phyloP scores from a whole-genome alignment of 1,284 basidiomycete species.

The Cryptococcus neoformans region DNA sequence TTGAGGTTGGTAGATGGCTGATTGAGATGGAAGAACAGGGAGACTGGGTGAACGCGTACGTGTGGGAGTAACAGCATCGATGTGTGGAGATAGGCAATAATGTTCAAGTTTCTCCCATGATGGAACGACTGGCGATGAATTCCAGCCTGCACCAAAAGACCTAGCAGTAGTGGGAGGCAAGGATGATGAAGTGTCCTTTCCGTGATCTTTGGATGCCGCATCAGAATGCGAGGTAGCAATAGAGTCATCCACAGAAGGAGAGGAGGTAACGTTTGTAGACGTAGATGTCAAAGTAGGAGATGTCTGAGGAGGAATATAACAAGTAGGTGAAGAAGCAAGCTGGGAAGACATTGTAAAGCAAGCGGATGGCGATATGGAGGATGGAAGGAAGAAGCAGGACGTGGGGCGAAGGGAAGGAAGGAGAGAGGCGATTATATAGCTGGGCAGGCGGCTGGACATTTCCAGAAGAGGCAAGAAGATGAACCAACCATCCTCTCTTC shows the following conservation, averaged over 20 bases:
- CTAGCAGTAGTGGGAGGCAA: slow-evolving; percentile 1
- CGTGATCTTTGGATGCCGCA: not conserved
- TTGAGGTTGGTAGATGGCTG: not conserved
- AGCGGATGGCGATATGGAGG: too few relatives aligned
- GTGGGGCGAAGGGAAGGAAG: too few relatives aligned
- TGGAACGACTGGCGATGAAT: slow-evolving; percentile 4
- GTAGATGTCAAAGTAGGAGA: not conserved
- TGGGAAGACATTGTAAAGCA: too few relatives aligned
- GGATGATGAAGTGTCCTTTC: not conserved
- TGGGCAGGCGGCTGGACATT: too few relatives aligned
- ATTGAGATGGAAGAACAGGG: slow-evolving; percentile 5
- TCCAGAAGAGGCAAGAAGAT: too few relatives aligned
- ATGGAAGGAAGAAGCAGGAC: too few relatives aligned
- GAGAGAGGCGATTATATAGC: too few relatives aligned
- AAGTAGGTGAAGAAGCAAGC: not conserved
- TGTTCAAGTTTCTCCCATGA: not conserved
- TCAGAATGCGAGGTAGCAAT: not conserved
- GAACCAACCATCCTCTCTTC: too few relatives aligned
- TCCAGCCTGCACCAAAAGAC: slow-evolving; percentile 17
- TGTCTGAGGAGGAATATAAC: not conserved
- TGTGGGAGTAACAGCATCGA: not conserved
- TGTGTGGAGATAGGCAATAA: not conserved
- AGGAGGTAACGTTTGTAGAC: not conserved
- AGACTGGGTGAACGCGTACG: slow-evolving; percentile 8
- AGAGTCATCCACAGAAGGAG: not conserved